Percentiles rank a stretch among this genome's conserved stretches.
Conservation (phyloP, 2,329 filamentous ascomycete genomes). For the Cercospora sesami region DNA sequence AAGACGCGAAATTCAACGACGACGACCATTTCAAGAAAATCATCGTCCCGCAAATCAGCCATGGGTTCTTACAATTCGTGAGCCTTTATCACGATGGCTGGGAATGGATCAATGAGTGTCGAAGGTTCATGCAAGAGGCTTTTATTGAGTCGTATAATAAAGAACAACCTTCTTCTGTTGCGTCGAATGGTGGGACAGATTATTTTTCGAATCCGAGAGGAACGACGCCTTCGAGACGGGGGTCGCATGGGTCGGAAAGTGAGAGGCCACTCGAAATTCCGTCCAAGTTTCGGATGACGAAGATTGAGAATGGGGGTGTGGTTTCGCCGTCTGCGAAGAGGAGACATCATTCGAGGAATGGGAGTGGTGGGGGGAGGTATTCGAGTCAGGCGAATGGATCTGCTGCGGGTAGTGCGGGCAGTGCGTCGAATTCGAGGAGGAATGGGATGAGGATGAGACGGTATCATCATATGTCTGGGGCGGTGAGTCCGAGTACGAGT, state of each 20-base stretch:
- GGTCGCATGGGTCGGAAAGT: slow-evolving; percentile 65
- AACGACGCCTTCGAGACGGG: slow-evolving; percentile 19
- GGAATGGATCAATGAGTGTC: slow-evolving; percentile 78
- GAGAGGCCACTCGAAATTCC: slow-evolving; percentile 81
- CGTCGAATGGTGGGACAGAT: slow-evolving; percentile 26
- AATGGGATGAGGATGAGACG: slow-evolving; percentile 31
- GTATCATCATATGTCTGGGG: slow-evolving; percentile 30
- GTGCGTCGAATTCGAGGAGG: slow-evolving; percentile 29
- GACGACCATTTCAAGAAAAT: slow-evolving; percentile 69
- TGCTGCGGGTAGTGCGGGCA: slow-evolving; percentile 1
- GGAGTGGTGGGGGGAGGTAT: slow-evolving; percentile 18
- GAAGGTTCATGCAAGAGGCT: slow-evolving; percentile 77
- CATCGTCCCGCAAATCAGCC: slow-evolving; percentile 83
- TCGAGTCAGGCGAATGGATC: slow-evolving; percentile 17
- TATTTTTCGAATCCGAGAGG: slow-evolving; percentile 29
- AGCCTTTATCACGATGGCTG: slow-evolving; percentile 84
- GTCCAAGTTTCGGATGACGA: slow-evolving; percentile 32
- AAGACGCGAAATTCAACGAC: slow-evolving; percentile 60
- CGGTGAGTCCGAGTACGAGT: slow-evolving; percentile 33
- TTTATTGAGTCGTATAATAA: slow-evolving; percentile 57
- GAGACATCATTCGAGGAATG: slow-evolving; percentile 12
- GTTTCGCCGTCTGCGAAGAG: slow-evolving; percentile 11
- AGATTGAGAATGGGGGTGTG: slow-evolving; percentile 19
- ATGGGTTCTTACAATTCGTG: slow-evolving; percentile 93
- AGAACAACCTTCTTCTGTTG: slow-evolving; percentile 29